Evolutionary conservation across 140 eudicot species (phyloP).

Genomic region (Anethum foeniculum): DNA sequence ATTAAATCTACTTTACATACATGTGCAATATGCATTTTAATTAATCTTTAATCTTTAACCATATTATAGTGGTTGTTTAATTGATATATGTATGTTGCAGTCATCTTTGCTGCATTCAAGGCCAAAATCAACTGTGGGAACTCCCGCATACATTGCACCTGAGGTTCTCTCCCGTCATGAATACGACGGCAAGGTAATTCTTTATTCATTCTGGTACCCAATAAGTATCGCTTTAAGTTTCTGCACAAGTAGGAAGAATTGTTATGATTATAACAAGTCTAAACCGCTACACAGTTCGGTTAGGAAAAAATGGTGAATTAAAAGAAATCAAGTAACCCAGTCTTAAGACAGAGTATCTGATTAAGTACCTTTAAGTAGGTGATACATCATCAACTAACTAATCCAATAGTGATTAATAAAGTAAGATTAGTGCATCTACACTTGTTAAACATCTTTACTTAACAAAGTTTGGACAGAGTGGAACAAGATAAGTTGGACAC

Average conservation of each 20-base stretch:
- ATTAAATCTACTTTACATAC: background rate
- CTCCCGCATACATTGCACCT: slow-evolving; percentile 21
- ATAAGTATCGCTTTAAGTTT: background rate
- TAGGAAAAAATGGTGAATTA: background rate
- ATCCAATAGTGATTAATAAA: background rate
- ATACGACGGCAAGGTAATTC: slow-evolving; percentile 26
- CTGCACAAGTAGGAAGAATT: background rate
- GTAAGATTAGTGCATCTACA: background rate
- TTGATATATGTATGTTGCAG: background rate
- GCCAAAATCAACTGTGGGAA: slow-evolving; percentile 6
- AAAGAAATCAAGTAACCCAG: background rate
- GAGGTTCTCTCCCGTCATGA: slow-evolving; percentile 22
- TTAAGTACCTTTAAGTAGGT: background rate
- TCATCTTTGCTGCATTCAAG: slow-evolving; percentile 21
- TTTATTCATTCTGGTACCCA: background rate
- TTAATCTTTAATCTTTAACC: no score
- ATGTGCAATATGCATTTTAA: background rate
- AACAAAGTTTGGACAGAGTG: background rate
- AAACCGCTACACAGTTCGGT: background rate
- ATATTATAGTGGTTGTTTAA: background rate
- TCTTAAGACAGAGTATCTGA: background rate
- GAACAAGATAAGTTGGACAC: background rate
- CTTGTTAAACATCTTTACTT: background rate
- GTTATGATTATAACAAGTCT: background rate
- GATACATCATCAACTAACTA: slow-evolving; percentile 1